Conservation (phyloP, 208 protist genomes). For the Leishmania lainsoni region DNA sequence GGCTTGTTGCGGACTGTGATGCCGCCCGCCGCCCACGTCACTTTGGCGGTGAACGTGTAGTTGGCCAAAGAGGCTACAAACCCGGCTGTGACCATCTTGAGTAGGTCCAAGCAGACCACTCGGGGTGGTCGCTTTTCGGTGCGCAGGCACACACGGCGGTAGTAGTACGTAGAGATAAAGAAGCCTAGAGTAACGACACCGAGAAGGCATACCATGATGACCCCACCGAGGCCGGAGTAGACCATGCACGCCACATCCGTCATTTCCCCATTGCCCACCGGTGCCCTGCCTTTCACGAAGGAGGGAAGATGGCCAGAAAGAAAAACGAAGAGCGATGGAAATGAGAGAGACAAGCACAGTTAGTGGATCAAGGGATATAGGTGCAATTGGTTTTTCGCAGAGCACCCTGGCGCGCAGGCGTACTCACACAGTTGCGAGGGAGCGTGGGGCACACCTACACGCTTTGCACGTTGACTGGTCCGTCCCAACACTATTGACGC, state of each 20-base stretch:
- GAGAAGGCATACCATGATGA: conserved; percentile 37
- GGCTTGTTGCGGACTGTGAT: conserved; percentile 35
- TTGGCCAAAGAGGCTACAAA: conserved; percentile 33
- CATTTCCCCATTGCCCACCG: not conserved
- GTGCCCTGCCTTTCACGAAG: not conserved
- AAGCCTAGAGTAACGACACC: conserved; percentile 24
- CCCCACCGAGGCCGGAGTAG: conserved; percentile 41
- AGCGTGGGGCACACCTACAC: not conserved
- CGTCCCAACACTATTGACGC: not conserved
- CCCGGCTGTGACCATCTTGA: conserved; percentile 39
- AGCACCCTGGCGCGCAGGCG: not conserved
- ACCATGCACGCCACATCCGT: conserved; percentile 40
- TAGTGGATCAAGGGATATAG: not conserved
- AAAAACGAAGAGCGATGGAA: not conserved
- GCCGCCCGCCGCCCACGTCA: conserved; percentile 25
- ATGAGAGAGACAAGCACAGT: not conserved
- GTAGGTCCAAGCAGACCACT: conserved; percentile 44
- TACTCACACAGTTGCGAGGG: not conserved
- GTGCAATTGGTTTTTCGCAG: not conserved
- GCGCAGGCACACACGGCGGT: conserved; percentile 15
- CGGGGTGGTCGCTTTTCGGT: conserved; percentile 37
- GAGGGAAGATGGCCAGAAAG: not conserved
- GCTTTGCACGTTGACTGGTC: not conserved
- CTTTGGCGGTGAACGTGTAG: conserved; percentile 46
- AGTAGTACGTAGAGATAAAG: conserved; percentile 34